Evolutionary conservation across 2,329 filamentous ascomycete genomes (phyloP), one percentile per base, ranked within the genome.

Genomic region (Seiridium cupressi): DNA sequence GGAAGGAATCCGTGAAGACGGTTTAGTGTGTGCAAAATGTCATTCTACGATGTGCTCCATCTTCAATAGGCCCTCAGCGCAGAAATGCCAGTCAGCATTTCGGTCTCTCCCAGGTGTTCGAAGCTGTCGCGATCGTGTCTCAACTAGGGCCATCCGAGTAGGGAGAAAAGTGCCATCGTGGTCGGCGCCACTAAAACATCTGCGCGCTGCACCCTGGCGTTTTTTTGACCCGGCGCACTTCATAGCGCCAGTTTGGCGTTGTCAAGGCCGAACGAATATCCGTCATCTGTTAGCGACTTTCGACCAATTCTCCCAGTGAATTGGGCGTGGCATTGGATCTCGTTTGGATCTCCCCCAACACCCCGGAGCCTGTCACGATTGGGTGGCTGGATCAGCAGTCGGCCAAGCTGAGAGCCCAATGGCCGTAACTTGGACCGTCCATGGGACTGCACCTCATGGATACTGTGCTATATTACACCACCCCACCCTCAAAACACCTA

Each of bases 331-430:
- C 31, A 40, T 42, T 42, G 13, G 35, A 13, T 55, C 34, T 36
- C 38, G 31, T 26, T 26, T 47, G 57, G 61, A 63, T 60, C 62
- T 66, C 64, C 68, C 68, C 68, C 68, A 70, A 70, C 68, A 65
- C 62, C 65, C 64, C 65, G 64, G 66, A 60, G 57, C 55, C 31
- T 46, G 55, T 35, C 18, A 38, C 55, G 18, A 66, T 64, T 66
- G 61, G 65, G 57, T 60, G 59, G 61, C n/a, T 32, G 44, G n/a
- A 49, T n/a, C 8, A 11, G 26, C 18, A 49, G 47, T 32, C 47
- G 9, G 35, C 49, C 49, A 53, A 53, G 49, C 31, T 53, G 49
- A 38, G 26, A 26, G 53, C 53, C 53, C 53, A 55, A 55, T 55
- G 38, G 42, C 44, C 44, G 36, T 34, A 36, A 54, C 35, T 42